Evolutionary conservation across 1,139 yeast species (phyloP).

Genomic region (Yamadazyma dendronema): DNA sequence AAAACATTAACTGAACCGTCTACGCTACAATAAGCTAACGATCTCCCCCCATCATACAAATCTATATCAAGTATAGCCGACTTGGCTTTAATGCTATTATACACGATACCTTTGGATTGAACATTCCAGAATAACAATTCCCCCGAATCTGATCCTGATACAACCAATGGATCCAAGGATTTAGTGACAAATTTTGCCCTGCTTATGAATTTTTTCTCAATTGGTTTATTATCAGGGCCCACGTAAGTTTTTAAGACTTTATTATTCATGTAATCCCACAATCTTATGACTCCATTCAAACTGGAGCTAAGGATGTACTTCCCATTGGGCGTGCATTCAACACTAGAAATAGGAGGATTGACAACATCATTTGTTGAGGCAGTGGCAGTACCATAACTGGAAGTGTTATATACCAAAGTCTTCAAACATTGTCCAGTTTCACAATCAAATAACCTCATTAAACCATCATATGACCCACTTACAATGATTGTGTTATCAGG

Average conservation of each 20-base stretch:
- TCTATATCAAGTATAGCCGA: slow-evolving; percentile 52
- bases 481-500: slow-evolving; percentile 83
- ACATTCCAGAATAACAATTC: slow-evolving; percentile 72
- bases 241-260: slow-evolving; percentile 73
- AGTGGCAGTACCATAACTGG: slow-evolving; percentile 56
- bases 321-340: slow-evolving; percentile 79
- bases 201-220: slow-evolving; percentile 48
- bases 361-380: slow-evolving; percentile 53
- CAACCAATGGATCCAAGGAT: slow-evolving; percentile 41
- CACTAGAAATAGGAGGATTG: slow-evolving; percentile 69
- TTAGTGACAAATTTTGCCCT: slow-evolving; percentile 46
- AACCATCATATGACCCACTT: slow-evolving; percentile 89
- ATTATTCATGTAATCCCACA: slow-evolving; percentile 83
- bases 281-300: slow-evolving; percentile 71
- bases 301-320: slow-evolving; percentile 76
- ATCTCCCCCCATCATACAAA: slow-evolving; percentile 30
- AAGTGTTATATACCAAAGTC: slow-evolving; percentile 72
- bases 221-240: slow-evolving; percentile 31
- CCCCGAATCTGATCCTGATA: slow-evolving; percentile 67
- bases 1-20: slow-evolving; percentile 23
- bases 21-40: slow-evolving; percentile 38
- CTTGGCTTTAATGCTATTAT: slow-evolving; percentile 20
- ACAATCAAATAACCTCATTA: slow-evolving; percentile 84
- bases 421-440: slow-evolving; percentile 89
- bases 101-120: slow-evolving; percentile 57